A percentile compares a stretch with the other conserved stretches of the same genome.
Evolutionary conservation across 148 eudicot species (phyloP).

Genomic region (Vaccinium darrowii): DNA sequence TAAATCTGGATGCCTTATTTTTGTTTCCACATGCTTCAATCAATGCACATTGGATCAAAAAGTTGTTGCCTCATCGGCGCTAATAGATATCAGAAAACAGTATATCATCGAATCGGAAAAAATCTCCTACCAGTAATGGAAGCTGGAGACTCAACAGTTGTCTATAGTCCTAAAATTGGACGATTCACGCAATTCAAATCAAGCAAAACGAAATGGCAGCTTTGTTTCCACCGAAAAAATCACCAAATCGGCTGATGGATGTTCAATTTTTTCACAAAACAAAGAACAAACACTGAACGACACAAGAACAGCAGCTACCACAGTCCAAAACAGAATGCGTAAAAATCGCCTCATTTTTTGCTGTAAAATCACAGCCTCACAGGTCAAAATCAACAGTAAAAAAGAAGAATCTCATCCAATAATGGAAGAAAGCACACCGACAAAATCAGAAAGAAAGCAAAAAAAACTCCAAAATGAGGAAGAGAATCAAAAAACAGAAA

Average conservation of each 20-base stretch:
- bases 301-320: neutral
- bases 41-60: neutral
- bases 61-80: neutral
- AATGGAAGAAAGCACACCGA: constrained; percentile 6
- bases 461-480: neutral
- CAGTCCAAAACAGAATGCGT: neutral
- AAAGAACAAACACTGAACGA: neutral
- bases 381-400: neutral
- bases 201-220: neutral
- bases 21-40: constrained; percentile 12
- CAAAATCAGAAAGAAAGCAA: neutral
- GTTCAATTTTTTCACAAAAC: neutral
- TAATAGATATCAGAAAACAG: neutral
- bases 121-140: neutral
- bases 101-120: neutral
- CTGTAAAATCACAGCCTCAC: too few relatives aligned
- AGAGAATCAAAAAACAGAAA: constrained; percentile 10
- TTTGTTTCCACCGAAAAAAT: neutral
- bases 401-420: neutral
- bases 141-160: neutral
- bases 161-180: neutral
- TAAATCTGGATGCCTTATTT: neutral
- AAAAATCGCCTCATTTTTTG: neutral
- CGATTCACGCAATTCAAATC: neutral
- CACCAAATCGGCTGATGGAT: neutral